phyloP scores from a whole-genome alignment of 192 early-diverging fungal genomes.

The Lobosporangium transversale region DNA sequence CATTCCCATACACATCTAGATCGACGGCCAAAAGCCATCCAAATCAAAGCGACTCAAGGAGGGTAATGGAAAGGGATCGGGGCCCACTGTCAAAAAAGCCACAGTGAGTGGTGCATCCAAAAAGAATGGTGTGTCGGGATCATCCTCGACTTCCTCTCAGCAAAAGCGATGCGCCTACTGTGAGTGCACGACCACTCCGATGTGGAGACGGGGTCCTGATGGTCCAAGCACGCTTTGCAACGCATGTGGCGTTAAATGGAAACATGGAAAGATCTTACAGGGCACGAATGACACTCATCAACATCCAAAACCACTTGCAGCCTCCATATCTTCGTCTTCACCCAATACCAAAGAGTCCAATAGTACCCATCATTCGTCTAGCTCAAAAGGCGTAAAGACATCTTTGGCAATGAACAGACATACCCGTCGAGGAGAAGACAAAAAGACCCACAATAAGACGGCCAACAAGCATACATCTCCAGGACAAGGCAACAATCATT shows the following conservation, averaged over 20 bases:
- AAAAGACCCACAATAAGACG: background rate
- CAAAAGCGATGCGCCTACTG: constrained; percentile 71
- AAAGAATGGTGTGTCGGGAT: constrained; percentile 3
- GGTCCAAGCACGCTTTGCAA: constrained; percentile 80
- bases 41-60: constrained; percentile 23
- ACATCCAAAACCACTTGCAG: background rate
- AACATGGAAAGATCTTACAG: constrained; percentile 75
- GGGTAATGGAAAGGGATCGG: constrained; percentile 8
- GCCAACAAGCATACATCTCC: background rate
- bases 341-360: background rate
- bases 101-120: background rate
- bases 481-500: no score
- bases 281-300: constrained; percentile 22
- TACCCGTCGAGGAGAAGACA: background rate
- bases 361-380: background rate
- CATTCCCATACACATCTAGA: no score
- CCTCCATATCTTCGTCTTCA: background rate
- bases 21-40: background rate
- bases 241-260: constrained; percentile 83
- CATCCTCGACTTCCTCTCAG: constrained; percentile 2
- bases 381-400: constrained; percentile 9
- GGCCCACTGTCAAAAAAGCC: background rate
- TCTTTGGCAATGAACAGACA: background rate
- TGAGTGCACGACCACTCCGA: constrained; percentile 70
- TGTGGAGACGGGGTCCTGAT: constrained; percentile 80